Percentiles rank a stretch among this genome's conserved stretches.
Conservation (phyloP, 495 filamentous ascomycete species). For the Podospora pseudopauciseta region DNA sequence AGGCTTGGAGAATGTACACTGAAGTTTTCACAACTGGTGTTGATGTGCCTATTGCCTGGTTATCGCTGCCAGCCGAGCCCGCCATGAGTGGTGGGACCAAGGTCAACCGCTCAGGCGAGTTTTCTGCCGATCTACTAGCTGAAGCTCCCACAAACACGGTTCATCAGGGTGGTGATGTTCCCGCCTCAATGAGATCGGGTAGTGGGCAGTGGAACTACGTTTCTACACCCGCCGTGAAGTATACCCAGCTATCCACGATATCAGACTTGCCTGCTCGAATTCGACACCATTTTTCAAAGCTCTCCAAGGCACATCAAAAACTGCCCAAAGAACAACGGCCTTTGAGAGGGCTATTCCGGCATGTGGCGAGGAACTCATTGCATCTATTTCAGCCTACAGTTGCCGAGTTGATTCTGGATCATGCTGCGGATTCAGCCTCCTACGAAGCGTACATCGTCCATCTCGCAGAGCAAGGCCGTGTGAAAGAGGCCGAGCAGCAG, state of each 20-base stretch:
- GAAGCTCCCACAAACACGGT: background rate
- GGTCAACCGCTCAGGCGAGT: background rate
- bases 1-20: constrained; percentile 16
- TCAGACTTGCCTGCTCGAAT: background rate
- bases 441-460: constrained; percentile 33
- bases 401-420: constrained; percentile 27
- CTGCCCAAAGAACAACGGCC: constrained; percentile 3
- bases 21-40: background rate
- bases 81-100: background rate
- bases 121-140: background rate
- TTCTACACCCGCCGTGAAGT: background rate
- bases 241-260: background rate
- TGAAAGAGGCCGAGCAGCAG: constrained; percentile 26
- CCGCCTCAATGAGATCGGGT: background rate
- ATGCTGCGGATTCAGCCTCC: constrained; percentile 23
- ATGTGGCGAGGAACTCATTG: constrained; percentile 21
- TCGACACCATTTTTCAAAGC: background rate
- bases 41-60: background rate
- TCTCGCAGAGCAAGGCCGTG: constrained; percentile 17
- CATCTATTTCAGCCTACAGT: constrained; percentile 16
- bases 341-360: constrained; percentile 17
- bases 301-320: background rate
- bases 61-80: background rate
- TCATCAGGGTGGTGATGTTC: background rate
- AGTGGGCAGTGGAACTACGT: background rate